Conservation (phyloP, 169 alveolate species). For the Blepharisma undulans region DNA sequence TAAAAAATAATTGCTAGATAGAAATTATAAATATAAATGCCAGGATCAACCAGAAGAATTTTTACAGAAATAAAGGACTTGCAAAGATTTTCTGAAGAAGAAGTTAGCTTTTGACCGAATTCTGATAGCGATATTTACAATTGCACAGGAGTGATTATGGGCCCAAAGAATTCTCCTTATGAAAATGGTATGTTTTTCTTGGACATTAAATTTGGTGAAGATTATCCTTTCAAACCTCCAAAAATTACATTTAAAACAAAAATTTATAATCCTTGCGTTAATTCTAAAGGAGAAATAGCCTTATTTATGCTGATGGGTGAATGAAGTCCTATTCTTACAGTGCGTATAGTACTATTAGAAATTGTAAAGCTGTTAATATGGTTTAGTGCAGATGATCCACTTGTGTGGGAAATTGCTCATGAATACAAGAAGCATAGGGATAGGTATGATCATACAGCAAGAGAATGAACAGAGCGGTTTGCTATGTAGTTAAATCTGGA, state of each 20-base stretch:
- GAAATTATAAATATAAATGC: too few species aligned
- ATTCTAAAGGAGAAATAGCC: constrained; percentile 95
- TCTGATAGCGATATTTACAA: not conserved
- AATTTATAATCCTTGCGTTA: constrained; percentile 49
- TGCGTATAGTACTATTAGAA: constrained; percentile 96
- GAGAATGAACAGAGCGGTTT: constrained; percentile 98
- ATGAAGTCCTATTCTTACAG: constrained; percentile 99
- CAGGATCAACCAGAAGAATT: too few species aligned
- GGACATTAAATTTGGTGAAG: constrained; percentile 42
- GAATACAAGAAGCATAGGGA: constrained; percentile 92
- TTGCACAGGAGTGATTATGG: constrained; percentile 4
- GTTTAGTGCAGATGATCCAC: constrained; percentile 93
- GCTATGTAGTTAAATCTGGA: constrained; percentile 86
- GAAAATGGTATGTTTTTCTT: constrained; percentile 43
- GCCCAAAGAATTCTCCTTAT: constrained; percentile 46
- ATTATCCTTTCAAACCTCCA: constrained; percentile 60
- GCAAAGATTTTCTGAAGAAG: too few species aligned
- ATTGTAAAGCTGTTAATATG: constrained; percentile 93
- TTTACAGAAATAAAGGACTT: too few species aligned
- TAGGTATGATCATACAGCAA: constrained; percentile 95
- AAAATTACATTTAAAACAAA: constrained; percentile 41
- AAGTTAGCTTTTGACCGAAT: not conserved
- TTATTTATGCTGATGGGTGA: constrained; percentile 96
- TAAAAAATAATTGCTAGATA: too few species aligned
- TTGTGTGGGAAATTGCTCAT: constrained; percentile 99